Conservation (phyloP, 1,284 basidiomycete species). For the Trichosporon faecale region DNA sequence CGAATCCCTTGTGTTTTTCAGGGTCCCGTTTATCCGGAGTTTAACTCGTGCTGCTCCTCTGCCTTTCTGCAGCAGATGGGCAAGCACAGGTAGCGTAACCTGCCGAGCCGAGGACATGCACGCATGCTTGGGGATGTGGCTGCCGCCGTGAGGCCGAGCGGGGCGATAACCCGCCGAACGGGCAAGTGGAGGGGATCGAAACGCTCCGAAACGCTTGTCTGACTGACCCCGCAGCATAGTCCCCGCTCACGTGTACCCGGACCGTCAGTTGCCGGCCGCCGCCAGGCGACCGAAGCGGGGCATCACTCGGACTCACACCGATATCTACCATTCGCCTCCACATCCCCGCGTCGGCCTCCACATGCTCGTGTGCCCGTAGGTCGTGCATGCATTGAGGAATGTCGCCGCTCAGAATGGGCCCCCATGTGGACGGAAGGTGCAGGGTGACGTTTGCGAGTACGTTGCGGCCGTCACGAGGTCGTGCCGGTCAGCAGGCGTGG, state of each 20-base stretch:
- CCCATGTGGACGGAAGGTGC: neutral
- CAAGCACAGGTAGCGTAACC: neutral
- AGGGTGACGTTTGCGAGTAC: neutral
- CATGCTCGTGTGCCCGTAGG: neutral
- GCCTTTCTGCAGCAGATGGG: neutral
- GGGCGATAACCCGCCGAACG: neutral
- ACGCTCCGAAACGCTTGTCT: neutral
- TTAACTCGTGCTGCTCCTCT: neutral
- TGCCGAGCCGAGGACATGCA: neutral
- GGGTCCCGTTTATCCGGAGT: neutral
- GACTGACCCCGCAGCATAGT: neutral
- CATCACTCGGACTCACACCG: neutral
- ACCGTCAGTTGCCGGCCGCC: neutral
- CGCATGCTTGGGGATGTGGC: neutral
- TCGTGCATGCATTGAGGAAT: neutral
- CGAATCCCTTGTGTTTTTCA: constrained; percentile 2
- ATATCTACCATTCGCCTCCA: neutral
- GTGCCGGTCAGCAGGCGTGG: neutral
- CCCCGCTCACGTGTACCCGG: neutral
- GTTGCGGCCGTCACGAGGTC: neutral
- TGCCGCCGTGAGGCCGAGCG: neutral
- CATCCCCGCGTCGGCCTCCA: constrained; percentile 1
- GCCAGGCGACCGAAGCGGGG: neutral
- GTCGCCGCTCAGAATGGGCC: neutral
- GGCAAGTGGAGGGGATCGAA: neutral